These are phyloP conservation scores for Saccharomycopsis sp. DNA, from an alignment of 805 yeast species.

Conservation along the genomic window DNA sequence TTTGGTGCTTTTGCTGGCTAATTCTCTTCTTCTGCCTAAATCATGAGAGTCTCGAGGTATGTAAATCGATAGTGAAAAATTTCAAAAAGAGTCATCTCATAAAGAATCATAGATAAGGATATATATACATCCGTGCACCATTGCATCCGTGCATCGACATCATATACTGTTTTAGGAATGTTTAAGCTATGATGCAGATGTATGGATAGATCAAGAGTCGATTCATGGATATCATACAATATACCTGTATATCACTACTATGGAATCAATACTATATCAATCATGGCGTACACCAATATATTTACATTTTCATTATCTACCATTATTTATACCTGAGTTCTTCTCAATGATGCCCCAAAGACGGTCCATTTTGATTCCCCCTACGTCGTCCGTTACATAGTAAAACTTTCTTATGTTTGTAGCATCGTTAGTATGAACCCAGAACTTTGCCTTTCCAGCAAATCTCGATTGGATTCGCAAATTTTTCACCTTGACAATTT, in stretches of 20 bases:
- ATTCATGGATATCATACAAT: neutral
- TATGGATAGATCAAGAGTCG: no score
- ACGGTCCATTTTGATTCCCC: constrained; percentile 80
- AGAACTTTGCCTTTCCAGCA: constrained; percentile 32
- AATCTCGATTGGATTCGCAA: constrained; percentile 35
- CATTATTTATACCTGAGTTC: constrained; percentile 61
- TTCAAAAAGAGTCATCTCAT: neutral
- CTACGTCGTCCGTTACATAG: constrained; percentile 65
- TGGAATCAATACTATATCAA: neutral
- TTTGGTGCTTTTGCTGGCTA: neutral
- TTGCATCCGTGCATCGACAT: neutral
- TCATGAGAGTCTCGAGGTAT: neutral
- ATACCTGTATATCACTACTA: neutral
- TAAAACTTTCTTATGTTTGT: constrained; percentile 30
- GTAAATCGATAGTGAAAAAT: neutral
- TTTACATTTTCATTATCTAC: constrained; percentile 34
- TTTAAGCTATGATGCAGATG: no score
- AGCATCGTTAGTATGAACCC: constrained; percentile 36
- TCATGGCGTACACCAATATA: no score
- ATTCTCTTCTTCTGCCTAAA: neutral
- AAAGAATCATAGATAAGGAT: neutral
- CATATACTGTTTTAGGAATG: no score
- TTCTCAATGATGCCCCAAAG: constrained; percentile 77
- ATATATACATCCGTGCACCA: neutral
- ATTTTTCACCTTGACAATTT: constrained; percentile 46